Base-by-base conservation (phyloP, 495 filamentous ascomycete species). In the Lepraria neglecta region DNA sequence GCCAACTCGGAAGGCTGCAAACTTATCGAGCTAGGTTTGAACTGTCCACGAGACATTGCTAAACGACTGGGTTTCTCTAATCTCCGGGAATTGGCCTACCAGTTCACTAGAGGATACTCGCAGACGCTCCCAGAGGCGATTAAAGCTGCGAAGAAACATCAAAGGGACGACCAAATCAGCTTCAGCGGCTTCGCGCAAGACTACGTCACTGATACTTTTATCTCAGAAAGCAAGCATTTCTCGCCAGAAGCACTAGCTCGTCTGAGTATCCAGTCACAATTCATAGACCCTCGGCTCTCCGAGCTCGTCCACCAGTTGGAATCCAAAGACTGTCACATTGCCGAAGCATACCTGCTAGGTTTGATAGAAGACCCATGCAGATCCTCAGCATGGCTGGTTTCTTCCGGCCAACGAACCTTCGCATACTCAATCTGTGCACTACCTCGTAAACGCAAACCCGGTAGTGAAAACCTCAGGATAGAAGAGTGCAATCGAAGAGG, bases 361-460 rank as follows among this genome's bases (percentile, higher is more conserved):
- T 65, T 87, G 2, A 69, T 80, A 15, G 86, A 89, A 60, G 84
- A 79, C 61, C 80, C 80, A 42, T 56, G 73, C 6, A 76, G 82
- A 43, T 76, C 77, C 43, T 88, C 82, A 63, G 83, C 84, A 4
- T 92, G 88, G 88, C 76, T 76, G 57, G 63, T 76, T 14, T 85
- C 84, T 56, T 77, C 76, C 15, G 27, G 53, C 0, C 69, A 82
- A 35, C 75, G 88, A 19, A 68, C 72, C 24, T 65, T 90, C 28
- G 85, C 78, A 1, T 91, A 90, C 64, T 78, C 79, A 0, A 52
- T 83, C 35, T 65, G 87, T 71, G 75, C 6, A 60, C 70, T 27
- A 61, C 72, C 9, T 21, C 52, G 6, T 11, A 54, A 24, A 53
- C 68, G 30, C 67, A 60, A 40, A 65, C 59, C 10, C 35, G 54